A percentile compares a stretch with the other conserved stretches of the same genome.
Conservation (phyloP, 495 filamentous ascomycete genomes). For the Penicillium psychrofluorescens region DNA sequence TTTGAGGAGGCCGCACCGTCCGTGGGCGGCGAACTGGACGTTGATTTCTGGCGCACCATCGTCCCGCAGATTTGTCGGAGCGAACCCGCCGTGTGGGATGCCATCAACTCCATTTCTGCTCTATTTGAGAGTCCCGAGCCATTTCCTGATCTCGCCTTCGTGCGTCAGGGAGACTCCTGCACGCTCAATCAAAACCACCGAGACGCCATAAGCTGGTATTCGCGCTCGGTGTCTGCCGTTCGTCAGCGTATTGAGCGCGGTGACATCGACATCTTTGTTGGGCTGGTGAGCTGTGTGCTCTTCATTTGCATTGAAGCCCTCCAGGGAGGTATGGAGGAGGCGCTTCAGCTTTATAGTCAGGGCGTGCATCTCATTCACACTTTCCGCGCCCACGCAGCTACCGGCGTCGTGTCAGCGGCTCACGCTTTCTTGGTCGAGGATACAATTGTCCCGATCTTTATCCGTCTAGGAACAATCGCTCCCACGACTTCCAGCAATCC, state of each 20-base stretch:
- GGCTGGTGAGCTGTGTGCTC: slow-evolving; percentile 47
- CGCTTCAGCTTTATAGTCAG: slow-evolving; percentile 27
- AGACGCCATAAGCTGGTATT: slow-evolving; percentile 34
- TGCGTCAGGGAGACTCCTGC: slow-evolving; percentile 11
- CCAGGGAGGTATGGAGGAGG: slow-evolving; percentile 27
- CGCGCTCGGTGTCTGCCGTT: slow-evolving; percentile 42
- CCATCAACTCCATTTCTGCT: slow-evolving; percentile 44
- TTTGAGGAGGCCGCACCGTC: slow-evolving; percentile 30
- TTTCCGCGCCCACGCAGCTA: slow-evolving; percentile 18
- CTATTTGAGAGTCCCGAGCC: slow-evolving; percentile 37
- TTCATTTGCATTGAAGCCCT: slow-evolving; percentile 55
- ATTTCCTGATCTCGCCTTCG: slow-evolving; percentile 3
- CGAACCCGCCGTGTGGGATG: slow-evolving; percentile 42
- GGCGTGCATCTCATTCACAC: slow-evolving; percentile 25
- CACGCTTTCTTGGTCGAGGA: slow-evolving; percentile 19
- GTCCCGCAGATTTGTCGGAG: slow-evolving; percentile 40
- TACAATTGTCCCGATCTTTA: slow-evolving; percentile 31
- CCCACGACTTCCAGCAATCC: slow-evolving; percentile 3
- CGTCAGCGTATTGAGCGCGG: slow-evolving; percentile 35
- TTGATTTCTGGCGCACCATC: slow-evolving; percentile 39
- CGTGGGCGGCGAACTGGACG: slow-evolving; percentile 32
- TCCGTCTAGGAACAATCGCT: slow-evolving; percentile 21
- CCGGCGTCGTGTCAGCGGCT: slow-evolving; percentile 5
- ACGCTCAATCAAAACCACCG: slow-evolving; percentile 33
- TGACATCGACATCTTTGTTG: slow-evolving; percentile 22